These are phyloP conservation scores for Rhododendron molle DNA, from an alignment of 148 eudicot species.

Conservation along the genomic window DNA sequence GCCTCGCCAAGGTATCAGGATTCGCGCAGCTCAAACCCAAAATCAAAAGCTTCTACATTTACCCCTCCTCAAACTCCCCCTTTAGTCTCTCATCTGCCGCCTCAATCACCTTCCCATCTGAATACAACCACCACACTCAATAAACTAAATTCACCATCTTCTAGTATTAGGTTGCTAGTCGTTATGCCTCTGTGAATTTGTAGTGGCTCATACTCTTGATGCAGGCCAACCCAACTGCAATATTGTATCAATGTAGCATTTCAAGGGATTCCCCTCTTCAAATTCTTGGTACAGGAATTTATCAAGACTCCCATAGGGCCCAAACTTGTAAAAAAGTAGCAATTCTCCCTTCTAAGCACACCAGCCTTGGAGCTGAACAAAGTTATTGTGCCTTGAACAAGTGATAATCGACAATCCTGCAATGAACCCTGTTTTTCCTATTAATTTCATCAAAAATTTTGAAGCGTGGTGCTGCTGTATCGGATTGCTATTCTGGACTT, in stretches of 20 bases:
- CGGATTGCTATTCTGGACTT: too few relatives aligned
- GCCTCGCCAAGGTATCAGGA: too few relatives aligned
- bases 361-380: conserved; percentile 26
- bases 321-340: conserved; percentile 42
- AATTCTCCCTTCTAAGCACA: conserved; percentile 45
- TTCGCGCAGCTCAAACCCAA: too few relatives aligned
- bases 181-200: conserved; percentile 74
- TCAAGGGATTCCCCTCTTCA: too few relatives aligned
- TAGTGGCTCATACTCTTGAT: conserved; percentile 74
- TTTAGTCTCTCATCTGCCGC: not conserved
- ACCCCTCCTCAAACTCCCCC: too few relatives aligned
- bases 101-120: conserved; percentile 57
- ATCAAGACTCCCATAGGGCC: conserved; percentile 75
- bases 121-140: conserved; percentile 62
- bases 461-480: too few relatives aligned
- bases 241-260: conserved; percentile 21
- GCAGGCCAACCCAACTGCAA: conserved; percentile 72
- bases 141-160: conserved; percentile 47
- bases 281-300: conserved; percentile 4
- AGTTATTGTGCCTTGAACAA: conserved; percentile 25
- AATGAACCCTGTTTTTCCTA: not conserved
- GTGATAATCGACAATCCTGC: conserved; percentile 40
- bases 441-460: not conserved
- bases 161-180: conserved; percentile 71
- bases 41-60: too few relatives aligned